These are phyloP conservation scores for Lichtheimia ramosa DNA, from an alignment of 371 early-diverging fungal genomes.

Conservation along the genomic window DNA sequence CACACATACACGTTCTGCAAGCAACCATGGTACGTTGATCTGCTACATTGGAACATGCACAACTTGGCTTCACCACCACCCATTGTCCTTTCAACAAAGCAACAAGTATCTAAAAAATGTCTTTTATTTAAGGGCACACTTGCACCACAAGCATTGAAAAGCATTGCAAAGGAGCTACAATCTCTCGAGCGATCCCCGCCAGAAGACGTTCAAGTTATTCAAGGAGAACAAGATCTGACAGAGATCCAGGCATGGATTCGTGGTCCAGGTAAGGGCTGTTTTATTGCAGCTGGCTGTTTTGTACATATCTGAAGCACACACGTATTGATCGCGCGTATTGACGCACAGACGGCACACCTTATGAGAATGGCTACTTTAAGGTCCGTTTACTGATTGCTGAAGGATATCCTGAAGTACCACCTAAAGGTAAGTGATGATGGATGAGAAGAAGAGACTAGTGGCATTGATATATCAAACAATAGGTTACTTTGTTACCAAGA, in stretches of 20 bases:
- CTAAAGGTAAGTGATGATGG: conserved; percentile 53
- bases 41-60: no score
- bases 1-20: no score
- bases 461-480: background rate
- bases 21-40: no score
- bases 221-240: conserved; percentile 68
- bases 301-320: background rate
- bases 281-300: background rate
- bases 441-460: background rate
- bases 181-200: conserved; percentile 58
- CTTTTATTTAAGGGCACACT: conserved; percentile 12
- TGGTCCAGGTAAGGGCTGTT: conserved; percentile 90
- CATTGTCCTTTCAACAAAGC: no score
- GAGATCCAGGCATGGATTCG: conserved; percentile 83
- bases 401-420: conserved; percentile 76
- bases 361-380: conserved; percentile 73
- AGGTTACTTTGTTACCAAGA: conserved; percentile 83
- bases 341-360: conserved; percentile 71
- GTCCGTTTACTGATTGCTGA: conserved; percentile 61
- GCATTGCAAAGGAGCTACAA: conserved; percentile 63
- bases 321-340: background rate
- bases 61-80: no score
- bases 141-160: conserved; percentile 44
- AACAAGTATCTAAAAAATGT: no score
- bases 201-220: conserved; percentile 76